Percentiles rank a stretch among this genome's conserved stretches.
Conservation (phyloP, 495 filamentous ascomycete genomes). For the Aspergillus campestris region DNA sequence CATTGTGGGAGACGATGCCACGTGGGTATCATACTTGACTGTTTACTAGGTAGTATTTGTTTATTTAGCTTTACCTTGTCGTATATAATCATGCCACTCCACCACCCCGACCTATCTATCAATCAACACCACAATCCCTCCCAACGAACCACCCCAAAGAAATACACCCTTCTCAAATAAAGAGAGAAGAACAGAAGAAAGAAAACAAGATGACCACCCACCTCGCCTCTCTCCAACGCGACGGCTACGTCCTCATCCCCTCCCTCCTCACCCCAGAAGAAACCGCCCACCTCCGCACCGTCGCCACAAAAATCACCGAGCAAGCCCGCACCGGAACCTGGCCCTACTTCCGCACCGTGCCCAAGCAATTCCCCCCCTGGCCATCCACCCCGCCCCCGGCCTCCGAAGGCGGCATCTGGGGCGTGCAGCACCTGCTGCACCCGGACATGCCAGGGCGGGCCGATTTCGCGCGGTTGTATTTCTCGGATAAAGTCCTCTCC, state of each 20-base stretch:
- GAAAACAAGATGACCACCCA: constrained; percentile 7
- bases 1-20: too few species aligned
- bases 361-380: constrained; percentile 85
- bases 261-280: constrained; percentile 41
- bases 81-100: background rate
- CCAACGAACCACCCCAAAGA: too few species aligned
- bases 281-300: constrained; percentile 44
- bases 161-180: too few species aligned
- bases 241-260: constrained; percentile 41
- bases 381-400: constrained; percentile 38
- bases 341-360: constrained; percentile 73
- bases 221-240: constrained; percentile 35
- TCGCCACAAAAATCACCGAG: constrained; percentile 42
- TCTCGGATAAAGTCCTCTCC: constrained; percentile 48
- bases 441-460: constrained; percentile 49
- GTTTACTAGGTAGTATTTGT: too few species aligned
- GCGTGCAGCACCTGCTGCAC: constrained; percentile 75
- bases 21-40: too few species aligned
- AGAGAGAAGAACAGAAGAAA: constrained; percentile 4
- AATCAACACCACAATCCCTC: too few species aligned
- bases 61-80: too few species aligned
- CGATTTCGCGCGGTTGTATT: constrained; percentile 57
- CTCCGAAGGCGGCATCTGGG: constrained; percentile 64
- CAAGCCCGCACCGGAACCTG: constrained; percentile 55
- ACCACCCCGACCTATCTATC: too few species aligned